Base-by-base conservation (phyloP, 1,284 basidiomycete genomes). In the Quambalaria eucalypti region DNA sequence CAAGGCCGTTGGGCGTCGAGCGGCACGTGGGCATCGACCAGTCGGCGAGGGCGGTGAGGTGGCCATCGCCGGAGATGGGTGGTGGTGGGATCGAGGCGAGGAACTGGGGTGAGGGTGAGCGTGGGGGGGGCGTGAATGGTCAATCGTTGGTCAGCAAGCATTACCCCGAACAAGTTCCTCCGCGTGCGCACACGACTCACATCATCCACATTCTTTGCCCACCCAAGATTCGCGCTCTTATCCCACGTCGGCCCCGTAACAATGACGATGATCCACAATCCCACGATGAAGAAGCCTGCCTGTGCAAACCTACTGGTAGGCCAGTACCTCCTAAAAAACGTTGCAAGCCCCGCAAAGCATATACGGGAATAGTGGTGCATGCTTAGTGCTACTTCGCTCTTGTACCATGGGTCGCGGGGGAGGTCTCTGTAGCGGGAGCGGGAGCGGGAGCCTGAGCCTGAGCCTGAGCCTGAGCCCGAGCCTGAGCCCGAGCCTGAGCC, bases 251-350 rank as follows among this genome's bases (percentile, higher is more conserved):
- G 55, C n/a, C 55, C 55, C 31, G 44, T 66, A 51, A 68, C 54
- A 25, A 68, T 61, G 36, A 68, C 60, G n/a, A 68, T 51, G 12
- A 68, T 54, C 65, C 66, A 68, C 12, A 68, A 61, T 10, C 60
- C 60, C 6, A 66, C 38, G 55, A 69, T 61, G n/a, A 65, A 66
- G 28, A 64, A 39, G 36, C 65, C 67, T 2, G 62, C 65, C 52
- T 66, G 65, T 10, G 62, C 63, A 16, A 69, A 62, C 19, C 67
- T 57, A 44, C 64, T 67, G 9, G 60, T 51, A 10, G 67, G 67
- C 65, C 63, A 68, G 51, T 57, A 66, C n/a, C 58, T 54, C 54
- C 57, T 57, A 6, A 60, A 39, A 16, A 56, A 48, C 26, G 28
- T 51, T 33, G 56, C 57, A 47, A 54, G 54, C 36, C 54, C 56